phyloP scores from a whole-genome alignment of 129 eudicot genomes.

The Flaveria brownii region DNA sequence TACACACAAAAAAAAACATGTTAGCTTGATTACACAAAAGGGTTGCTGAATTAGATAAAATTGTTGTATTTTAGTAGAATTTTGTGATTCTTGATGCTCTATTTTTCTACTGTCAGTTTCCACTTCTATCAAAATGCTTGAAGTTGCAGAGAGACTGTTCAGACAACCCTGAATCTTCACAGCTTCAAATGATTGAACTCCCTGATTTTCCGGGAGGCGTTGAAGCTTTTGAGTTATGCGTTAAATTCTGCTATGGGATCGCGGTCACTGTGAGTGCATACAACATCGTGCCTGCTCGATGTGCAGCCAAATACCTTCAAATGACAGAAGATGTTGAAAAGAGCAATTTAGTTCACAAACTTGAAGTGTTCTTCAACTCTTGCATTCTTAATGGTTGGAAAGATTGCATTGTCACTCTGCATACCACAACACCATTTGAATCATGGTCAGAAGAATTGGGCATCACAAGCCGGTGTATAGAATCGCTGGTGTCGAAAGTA shows the following conservation, averaged over 20 bases:
- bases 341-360: constrained; percentile 67
- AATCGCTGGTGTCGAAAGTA: constrained; percentile 63
- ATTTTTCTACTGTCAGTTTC: constrained; percentile 55
- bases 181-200: constrained; percentile 64
- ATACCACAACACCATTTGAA: constrained; percentile 57
- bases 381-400: constrained; percentile 84
- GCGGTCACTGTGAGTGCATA: constrained; percentile 79
- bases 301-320: constrained; percentile 80
- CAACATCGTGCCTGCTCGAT: constrained; percentile 66
- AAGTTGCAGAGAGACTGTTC: constrained; percentile 61
- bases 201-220: constrained; percentile 81
- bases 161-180: constrained; percentile 57
- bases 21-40: constrained; percentile 23
- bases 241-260: constrained; percentile 87
- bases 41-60: constrained; percentile 13
- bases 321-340: constrained; percentile 87
- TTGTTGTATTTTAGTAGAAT: neutral
- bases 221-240: constrained; percentile 81
- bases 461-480: constrained; percentile 75
- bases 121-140: constrained; percentile 80
- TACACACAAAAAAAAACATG: too few species aligned
- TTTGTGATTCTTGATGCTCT: constrained; percentile 25
- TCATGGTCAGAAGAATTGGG: constrained; percentile 70
- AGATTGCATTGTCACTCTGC: constrained; percentile 70
- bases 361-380: constrained; percentile 73